Evolutionary conservation across 2,329 filamentous ascomycete species (phyloP), one percentile per base, ranked within the genome.

Genomic region (Plenodomus biglobosus): DNA sequence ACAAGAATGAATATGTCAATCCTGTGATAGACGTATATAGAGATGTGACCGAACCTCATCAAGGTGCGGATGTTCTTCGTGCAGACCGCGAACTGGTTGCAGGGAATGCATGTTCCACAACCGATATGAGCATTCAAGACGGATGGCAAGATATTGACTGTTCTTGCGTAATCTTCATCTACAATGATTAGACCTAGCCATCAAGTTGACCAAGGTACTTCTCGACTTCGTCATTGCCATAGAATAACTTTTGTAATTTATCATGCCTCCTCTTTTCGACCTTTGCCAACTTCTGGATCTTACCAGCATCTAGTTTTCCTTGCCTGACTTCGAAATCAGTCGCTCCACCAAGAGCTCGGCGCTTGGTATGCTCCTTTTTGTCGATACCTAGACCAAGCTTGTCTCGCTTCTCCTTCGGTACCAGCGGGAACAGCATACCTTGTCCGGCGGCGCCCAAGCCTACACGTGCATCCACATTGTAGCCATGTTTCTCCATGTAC

Each of bases 371-470:
- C 48, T 69, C 70, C 35, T 72, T 70, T 24, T 75, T 56, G 4
- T 75, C 68, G 36, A 79, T 77, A 0, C 91, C 90, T 20, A 96
- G 71, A 0, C 92, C 92, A 7, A 87, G 75, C 3, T 81, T 90
- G 65, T 92, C 84, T 37, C 85, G 80, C 72, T 96, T 96, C 45
- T 80, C 75, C 49, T 78, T 80, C 1, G 82, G 76, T 66, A 90
- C 90, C 53, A 96, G 78, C 1, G 92, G 92, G 56, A 85, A 85
- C 35, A 86, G 78, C 51, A 90, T 85, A 2, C 92, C 92, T 61
- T 79, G 74, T 1, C 87, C 85, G 2, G 75, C 73, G 8, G 80
- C 80, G 0, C 92, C 92, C 0, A 96, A 77, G 0, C 92, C 92
- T 15, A 75, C 71, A 2, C 90, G 77, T 21, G 83, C 77, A 69